Evolutionary conservation across 208 protist genomes (phyloP), one percentile per base, ranked within the genome.

Genomic region (Naegleria fowleri): DNA sequence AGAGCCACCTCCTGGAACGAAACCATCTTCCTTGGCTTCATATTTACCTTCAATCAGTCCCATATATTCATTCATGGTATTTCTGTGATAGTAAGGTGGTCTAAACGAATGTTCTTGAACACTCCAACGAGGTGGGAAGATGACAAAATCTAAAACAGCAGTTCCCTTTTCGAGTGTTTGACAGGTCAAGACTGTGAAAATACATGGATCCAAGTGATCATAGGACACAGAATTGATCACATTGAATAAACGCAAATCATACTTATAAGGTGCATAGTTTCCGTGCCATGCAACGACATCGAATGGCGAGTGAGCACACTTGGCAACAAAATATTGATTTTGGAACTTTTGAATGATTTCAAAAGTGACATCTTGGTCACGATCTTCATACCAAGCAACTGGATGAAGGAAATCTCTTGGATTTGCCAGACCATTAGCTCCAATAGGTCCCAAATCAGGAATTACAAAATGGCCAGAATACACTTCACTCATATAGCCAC

Each of bases 281-380:
- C 96, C 97, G 89, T 97, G 95, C 96, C 96, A 98, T n/a, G 93
- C 97, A 36, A 98, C 97, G 22, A 98, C 97, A 90, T 98, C 94
- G 90, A 95, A 98, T 29, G 93, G 93, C 11, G 93, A 95, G 67
- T 91, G 43, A 39, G 90, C 76, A 89, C 93, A 90, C 58, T 67
- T 59, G 22, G 51, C 41, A 38, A n/a, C 36, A 52, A 94, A 97
- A 0, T 97, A 59, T 36, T 88, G 86, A 3, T 94, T 95, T 16
- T 91, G 40, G 90, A 95, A 97, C 90, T 97, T 97, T 67, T 92
- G 88, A 83, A 96, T 89, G 13, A 94, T 33, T 55, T 41, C 52
- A 33, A 91, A 96, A 13, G 88, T 51, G n/a, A 33, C 13, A 67
- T 29, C 55, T n/a, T 94, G 13, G 43, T 86, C 75, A 16, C 36